Conservation (phyloP, 805 yeast species). For the Candida ascalaphidarum region DNA sequence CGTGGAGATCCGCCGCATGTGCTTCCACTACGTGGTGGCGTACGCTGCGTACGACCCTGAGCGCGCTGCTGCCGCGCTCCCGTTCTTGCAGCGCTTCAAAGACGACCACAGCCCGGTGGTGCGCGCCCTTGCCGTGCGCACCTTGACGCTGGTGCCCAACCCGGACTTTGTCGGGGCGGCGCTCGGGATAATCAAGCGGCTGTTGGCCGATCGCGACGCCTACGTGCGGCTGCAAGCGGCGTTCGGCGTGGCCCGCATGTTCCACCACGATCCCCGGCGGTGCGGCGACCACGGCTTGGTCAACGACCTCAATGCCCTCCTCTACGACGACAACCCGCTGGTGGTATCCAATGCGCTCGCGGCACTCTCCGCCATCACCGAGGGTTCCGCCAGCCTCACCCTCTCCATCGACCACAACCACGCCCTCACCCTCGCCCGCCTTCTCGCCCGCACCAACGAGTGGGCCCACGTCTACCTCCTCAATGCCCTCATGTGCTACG, state of each 20-base stretch:
- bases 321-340: slow-evolving; percentile 48
- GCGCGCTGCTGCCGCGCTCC: slow-evolving; percentile 47
- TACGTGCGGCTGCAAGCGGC: slow-evolving; percentile 64
- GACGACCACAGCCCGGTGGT: slow-evolving; percentile 38
- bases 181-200: slow-evolving; percentile 25
- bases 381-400: slow-evolving; percentile 39
- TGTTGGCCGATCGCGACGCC: slow-evolving; percentile 41
- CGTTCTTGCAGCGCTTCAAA: slow-evolving; percentile 46
- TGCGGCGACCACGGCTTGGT: slow-evolving; percentile 38
- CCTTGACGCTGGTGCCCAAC: slow-evolving; percentile 52
- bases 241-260: slow-evolving; percentile 58
- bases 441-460: slow-evolving; percentile 36
- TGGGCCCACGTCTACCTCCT: slow-evolving; percentile 72
- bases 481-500: slow-evolving; percentile 55
- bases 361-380: slow-evolving; percentile 57
- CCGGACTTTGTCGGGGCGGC: slow-evolving; percentile 43
- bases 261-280: slow-evolving; percentile 43
- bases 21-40: slow-evolving; percentile 55
- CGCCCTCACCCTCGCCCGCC: slow-evolving; percentile 26
- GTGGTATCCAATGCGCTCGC: slow-evolving; percentile 71
- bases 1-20: slow-evolving; percentile 61
- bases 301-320: slow-evolving; percentile 38
- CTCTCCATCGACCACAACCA: slow-evolving; percentile 44
- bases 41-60: slow-evolving; percentile 54
- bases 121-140: slow-evolving; percentile 54